phyloP scores from a whole-genome alignment of 805 yeast genomes.

The Suhomyces sp. region DNA sequence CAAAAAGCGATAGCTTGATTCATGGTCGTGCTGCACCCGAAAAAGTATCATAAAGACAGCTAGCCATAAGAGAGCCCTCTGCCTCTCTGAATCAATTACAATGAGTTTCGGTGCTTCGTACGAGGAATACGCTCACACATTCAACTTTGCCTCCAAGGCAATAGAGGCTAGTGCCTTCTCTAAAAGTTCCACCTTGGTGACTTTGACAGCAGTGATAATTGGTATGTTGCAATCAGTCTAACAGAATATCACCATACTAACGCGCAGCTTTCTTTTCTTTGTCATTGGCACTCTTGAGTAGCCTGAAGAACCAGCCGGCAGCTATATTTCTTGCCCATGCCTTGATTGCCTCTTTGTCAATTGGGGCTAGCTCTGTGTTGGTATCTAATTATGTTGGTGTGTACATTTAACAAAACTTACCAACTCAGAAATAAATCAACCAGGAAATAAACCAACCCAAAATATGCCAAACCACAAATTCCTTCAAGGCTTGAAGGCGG shows the following conservation, averaged over 20 bases:
- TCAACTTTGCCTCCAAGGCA: slow-evolving; percentile 19
- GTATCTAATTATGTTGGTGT: slow-evolving; percentile 44
- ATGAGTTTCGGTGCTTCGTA: slow-evolving; percentile 26
- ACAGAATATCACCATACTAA: slow-evolving; percentile 12
- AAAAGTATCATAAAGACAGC: neutral
- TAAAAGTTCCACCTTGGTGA: slow-evolving; percentile 15
- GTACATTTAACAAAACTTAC: slow-evolving; percentile 23
- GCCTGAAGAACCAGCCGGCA: slow-evolving; percentile 23
- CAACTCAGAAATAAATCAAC: neutral
- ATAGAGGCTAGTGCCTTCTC: slow-evolving; percentile 19
- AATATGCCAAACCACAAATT: neutral
- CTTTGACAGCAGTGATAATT: slow-evolving; percentile 21
- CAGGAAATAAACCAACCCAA: no score
- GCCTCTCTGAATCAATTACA: neutral
- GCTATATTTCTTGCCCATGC: slow-evolving; percentile 26
- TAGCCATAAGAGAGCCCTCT: neutral
- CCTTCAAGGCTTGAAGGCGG: neutral
- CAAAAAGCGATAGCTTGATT: no score
- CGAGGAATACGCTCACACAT: slow-evolving; percentile 23
- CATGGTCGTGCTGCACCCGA: neutral
- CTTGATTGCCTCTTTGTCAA: slow-evolving; percentile 33
- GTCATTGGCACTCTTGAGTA: slow-evolving; percentile 27
- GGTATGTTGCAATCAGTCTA: slow-evolving; percentile 12
- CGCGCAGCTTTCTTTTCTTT: slow-evolving; percentile 28
- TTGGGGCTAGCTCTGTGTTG: slow-evolving; percentile 37